These are phyloP conservation scores for Talaromyces sp. DNA, from an alignment of 2,329 filamentous ascomycete species.

Conservation along the genomic window DNA sequence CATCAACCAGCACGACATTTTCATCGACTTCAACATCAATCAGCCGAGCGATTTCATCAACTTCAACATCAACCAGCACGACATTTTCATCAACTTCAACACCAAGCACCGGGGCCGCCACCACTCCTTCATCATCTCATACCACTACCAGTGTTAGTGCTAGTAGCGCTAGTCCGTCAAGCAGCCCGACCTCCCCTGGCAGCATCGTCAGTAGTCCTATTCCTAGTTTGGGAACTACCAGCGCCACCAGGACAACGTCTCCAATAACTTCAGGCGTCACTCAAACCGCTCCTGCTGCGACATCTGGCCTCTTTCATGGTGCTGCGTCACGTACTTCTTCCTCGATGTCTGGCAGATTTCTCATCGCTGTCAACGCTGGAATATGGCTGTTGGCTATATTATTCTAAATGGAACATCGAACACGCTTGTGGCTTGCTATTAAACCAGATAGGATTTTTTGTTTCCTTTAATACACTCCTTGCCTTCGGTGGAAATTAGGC, in stretches of 20 bases:
- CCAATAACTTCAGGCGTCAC: background rate
- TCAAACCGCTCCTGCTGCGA: background rate
- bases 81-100: background rate
- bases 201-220: background rate
- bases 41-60: background rate
- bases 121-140: background rate
- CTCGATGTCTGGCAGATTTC: background rate
- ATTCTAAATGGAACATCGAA: background rate
- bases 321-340: background rate
- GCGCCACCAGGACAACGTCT: background rate
- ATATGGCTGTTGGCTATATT: background rate
- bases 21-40: background rate
- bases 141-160: background rate
- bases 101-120: background rate
- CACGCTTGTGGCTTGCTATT: background rate
- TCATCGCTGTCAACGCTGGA: background rate
- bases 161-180: background rate
- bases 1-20: no score
- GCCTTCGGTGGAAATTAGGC: background rate
- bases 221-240: background rate
- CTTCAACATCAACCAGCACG: background rate
- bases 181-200: background rate
- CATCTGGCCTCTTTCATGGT: background rate
- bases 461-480: background rate
- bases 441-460: background rate